Conservation (phyloP, 2,329 filamentous ascomycete species). For the Monilinia aucupariae region DNA sequence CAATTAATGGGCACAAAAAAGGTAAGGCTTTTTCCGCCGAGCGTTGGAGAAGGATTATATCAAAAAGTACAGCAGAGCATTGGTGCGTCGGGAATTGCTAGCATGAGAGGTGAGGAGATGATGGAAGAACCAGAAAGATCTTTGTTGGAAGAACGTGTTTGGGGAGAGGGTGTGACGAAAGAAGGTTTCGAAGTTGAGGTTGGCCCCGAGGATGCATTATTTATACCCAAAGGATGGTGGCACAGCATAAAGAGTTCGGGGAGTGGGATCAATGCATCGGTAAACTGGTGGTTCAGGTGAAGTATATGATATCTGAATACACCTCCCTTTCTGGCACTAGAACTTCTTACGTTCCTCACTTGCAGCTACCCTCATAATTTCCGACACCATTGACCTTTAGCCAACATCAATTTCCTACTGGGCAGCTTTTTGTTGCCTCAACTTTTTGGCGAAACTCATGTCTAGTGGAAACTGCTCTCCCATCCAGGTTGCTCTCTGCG, state of each 20-base stretch:
- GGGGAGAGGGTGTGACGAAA: slow-evolving; percentile 42
- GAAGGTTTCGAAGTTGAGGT: slow-evolving; percentile 43
- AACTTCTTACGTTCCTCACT: not conserved
- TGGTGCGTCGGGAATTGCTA: slow-evolving; percentile 36
- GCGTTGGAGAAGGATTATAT: slow-evolving; percentile 60
- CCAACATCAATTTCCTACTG: not conserved
- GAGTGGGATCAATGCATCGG: slow-evolving; percentile 35
- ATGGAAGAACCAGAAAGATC: slow-evolving; percentile 73
- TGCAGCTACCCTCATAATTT: not conserved
- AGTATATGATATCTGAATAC: not conserved
- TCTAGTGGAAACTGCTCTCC: slow-evolving; percentile 61
- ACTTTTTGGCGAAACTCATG: slow-evolving; percentile 43
- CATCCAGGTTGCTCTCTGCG: slow-evolving; percentile 67
- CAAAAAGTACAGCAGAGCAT: slow-evolving; percentile 40
- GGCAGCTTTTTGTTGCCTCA: slow-evolving; percentile 11
- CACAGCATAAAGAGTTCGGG: slow-evolving; percentile 69
- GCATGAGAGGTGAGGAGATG: slow-evolving; percentile 76
- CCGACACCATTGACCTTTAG: not conserved
- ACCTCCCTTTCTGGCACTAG: not conserved
- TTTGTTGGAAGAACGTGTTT: slow-evolving; percentile 63
- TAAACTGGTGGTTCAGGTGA: slow-evolving; percentile 53
- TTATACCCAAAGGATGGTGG: slow-evolving; percentile 83
- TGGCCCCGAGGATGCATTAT: slow-evolving; percentile 62
- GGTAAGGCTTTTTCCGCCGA: slow-evolving; percentile 65
- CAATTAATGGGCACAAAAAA: slow-evolving; percentile 71